Evolutionary conservation across 1,284 basidiomycete species (phyloP), one percentile per base, ranked within the genome.

Genomic region (Anthracocystis panici-leucophaei): DNA sequence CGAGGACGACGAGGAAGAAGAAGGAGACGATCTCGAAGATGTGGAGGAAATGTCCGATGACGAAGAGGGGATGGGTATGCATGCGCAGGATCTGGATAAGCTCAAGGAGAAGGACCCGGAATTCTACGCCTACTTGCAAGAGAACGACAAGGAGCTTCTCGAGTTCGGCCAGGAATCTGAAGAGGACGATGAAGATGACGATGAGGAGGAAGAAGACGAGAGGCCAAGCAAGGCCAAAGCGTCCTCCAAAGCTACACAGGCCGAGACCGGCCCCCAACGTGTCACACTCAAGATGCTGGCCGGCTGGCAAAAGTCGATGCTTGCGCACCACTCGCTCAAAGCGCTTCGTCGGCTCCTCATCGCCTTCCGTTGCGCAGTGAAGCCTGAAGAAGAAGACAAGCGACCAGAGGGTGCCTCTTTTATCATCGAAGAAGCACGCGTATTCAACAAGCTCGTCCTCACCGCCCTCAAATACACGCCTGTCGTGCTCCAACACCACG

Each of bases 111-210:
- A 93, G 86, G 97, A 99, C 85, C 96, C 96, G 20, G 96, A 97
- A 82, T 99, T 99, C 87, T 99, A 91, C 91, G 95, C 97, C 86
- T 99, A 97, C 84, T 88, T 99, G 8, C 92, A 97, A 87, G 94
- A 98, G 86, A 96, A 99, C 84, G 96, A 99, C 86, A 88, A 89
- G 61, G 94, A 95, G 58, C 87, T 99, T 33, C 88, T 99, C 7
- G 88, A 93, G 2, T 99, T 99, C 84, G 82, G 77, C 18, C 64
- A 77, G 38, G 87, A 90, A 41, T 82, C 79, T 18, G 86, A 83
- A 64, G 82, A 82, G 10, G 83, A 84, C 12, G 85, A 73, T 2
- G 58, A 69, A 21, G 86, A 77, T 0, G 83, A 74, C 5, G 58
- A 69, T 20, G 86, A 77, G 1, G 82, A 70, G 3, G 67, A 75